Evolutionary conservation across 805 yeast species (phyloP).

Genomic region (Candida maltosa): DNA sequence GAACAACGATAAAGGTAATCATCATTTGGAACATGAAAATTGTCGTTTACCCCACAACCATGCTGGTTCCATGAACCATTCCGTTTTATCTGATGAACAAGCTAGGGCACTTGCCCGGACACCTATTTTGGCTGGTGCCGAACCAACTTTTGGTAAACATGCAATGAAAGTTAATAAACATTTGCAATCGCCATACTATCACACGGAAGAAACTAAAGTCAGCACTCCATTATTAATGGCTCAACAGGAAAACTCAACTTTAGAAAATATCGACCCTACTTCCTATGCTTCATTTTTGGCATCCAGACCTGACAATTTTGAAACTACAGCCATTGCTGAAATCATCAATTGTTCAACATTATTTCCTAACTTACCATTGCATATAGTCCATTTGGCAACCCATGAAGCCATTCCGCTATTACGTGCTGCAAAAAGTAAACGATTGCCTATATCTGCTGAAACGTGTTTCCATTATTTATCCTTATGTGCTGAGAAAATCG

Average conservation of each 20-base stretch:
- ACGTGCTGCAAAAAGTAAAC: constrained; percentile 55
- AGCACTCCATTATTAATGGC: constrained; percentile 31
- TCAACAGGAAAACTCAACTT: constrained; percentile 33
- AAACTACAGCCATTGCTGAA: constrained; percentile 75
- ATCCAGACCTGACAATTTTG: constrained; percentile 86
- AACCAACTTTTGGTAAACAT: constrained; percentile 50
- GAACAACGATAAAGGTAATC: constrained; percentile 10
- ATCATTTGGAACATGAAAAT: constrained; percentile 24
- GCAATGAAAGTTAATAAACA: constrained; percentile 37
- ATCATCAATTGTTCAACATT: constrained; percentile 60
- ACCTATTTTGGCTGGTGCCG: constrained; percentile 55
- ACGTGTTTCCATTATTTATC: constrained; percentile 93
- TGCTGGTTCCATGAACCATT: constrained; percentile 28
- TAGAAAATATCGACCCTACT: constrained; percentile 53
- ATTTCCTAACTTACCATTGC: constrained; percentile 65
- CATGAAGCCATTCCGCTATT: constrained; percentile 78
- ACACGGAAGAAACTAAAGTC: constrained; percentile 4
- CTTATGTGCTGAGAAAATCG: constrained; percentile 72
- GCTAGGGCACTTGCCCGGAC: constrained; percentile 53
- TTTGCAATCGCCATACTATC: constrained; percentile 21
- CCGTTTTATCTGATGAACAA: constrained; percentile 46
- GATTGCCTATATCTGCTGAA: constrained; percentile 75
- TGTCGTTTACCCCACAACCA: constrained; percentile 31
- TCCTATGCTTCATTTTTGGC: constrained; percentile 71
- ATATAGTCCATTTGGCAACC: constrained; percentile 88